Conservation (phyloP, 306 rosid species). For the Morella rubra region DNA sequence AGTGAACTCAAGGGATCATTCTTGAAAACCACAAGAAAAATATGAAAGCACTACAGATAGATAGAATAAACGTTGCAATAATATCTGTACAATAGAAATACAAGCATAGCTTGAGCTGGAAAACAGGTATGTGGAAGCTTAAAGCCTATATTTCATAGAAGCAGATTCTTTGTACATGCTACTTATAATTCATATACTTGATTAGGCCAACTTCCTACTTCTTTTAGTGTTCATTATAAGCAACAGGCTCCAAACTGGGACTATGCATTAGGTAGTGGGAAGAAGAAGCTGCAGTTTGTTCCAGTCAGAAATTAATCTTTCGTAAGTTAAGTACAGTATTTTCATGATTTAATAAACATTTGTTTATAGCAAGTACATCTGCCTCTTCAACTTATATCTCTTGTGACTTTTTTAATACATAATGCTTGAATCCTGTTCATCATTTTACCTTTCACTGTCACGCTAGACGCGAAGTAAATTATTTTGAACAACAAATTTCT, state of each 20-base stretch:
- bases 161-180: background rate
- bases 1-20: constrained; percentile 29
- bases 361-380: background rate
- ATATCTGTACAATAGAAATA: background rate
- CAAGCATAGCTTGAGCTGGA: background rate
- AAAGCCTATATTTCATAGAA: background rate
- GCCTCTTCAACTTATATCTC: background rate
- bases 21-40: constrained; percentile 14
- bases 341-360: background rate
- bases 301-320: background rate
- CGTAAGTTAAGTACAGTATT: background rate
- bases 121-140: background rate
- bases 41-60: constrained; percentile 5
- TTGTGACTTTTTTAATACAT: background rate
- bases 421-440: background rate
- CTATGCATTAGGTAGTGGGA: background rate
- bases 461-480: background rate
- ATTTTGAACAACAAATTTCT: too few species aligned
- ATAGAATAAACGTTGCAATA: background rate
- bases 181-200: background rate
- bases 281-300: background rate
- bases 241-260: background rate
- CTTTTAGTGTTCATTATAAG: background rate
- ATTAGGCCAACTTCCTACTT: background rate
- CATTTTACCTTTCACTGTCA: background rate